phyloP scores from a whole-genome alignment of 805 yeast species.

The Groenewaldozyma tartarivorans region DNA sequence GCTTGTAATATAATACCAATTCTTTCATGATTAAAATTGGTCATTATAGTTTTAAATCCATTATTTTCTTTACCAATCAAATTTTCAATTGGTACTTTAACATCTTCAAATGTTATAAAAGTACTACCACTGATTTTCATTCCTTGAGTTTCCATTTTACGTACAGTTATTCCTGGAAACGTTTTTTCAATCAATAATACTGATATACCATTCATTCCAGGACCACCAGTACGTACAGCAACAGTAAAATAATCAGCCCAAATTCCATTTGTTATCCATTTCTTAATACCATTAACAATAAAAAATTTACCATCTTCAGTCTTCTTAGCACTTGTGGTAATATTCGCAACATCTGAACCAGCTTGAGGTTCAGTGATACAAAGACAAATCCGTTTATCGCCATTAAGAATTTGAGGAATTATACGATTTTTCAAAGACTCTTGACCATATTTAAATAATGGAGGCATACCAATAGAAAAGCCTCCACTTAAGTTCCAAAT shows the following conservation, averaged over 20 bases:
- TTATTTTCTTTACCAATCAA: slow-evolving; percentile 31
- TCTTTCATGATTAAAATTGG: slow-evolving; percentile 37
- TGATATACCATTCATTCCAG: slow-evolving; percentile 32
- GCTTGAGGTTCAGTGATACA: slow-evolving; percentile 38
- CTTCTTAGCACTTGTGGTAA: slow-evolving; percentile 30
- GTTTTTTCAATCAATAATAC: slow-evolving; percentile 30
- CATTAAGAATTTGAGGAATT: slow-evolving; percentile 29
- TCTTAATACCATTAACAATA: slow-evolving; percentile 34
- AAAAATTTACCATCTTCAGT: slow-evolving; percentile 32
- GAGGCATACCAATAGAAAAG: slow-evolving; percentile 33
- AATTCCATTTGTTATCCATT: slow-evolving; percentile 38
- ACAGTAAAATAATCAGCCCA: slow-evolving; percentile 35
- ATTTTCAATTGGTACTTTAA: slow-evolving; percentile 34
- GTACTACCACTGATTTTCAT: slow-evolving; percentile 35
- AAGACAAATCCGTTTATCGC: slow-evolving; percentile 32
- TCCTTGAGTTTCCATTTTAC: slow-evolving; percentile 33
- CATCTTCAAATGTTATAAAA: slow-evolving; percentile 33
- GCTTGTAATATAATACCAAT: slow-evolving; percentile 33
- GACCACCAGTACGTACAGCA: slow-evolving; percentile 36
- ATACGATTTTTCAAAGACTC: slow-evolving; percentile 27
- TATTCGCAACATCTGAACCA: slow-evolving; percentile 35
- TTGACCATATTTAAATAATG: slow-evolving; percentile 28
- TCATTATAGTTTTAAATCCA: slow-evolving; percentile 34
- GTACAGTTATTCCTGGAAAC: slow-evolving; percentile 28
- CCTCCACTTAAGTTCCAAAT: slow-evolving; percentile 34